Conservation (phyloP, 2,329 filamentous ascomycete genomes). For the Penicillium sp. region DNA sequence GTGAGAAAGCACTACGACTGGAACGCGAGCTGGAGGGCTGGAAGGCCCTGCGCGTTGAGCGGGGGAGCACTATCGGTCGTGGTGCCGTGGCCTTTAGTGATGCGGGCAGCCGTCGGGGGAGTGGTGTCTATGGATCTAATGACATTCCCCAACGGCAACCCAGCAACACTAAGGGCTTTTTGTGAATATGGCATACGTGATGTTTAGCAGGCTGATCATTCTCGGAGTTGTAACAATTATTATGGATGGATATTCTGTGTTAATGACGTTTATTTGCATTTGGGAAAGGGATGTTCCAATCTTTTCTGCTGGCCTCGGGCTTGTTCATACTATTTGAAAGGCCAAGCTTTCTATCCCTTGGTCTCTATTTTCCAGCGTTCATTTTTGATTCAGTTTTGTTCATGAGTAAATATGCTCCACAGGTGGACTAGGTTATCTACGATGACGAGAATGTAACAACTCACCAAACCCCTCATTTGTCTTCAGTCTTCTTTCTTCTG, state of each 20-base stretch:
- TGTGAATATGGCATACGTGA: slow-evolving; percentile 46
- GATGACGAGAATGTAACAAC: slow-evolving; percentile 7
- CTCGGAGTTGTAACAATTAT: slow-evolving; percentile 15
- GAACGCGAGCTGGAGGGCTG: slow-evolving; percentile 84
- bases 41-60: slow-evolving; percentile 69
- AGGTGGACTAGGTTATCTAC: slow-evolving; percentile 8
- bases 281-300: slow-evolving; percentile 9
- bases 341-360: slow-evolving; percentile 2
- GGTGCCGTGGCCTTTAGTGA: slow-evolving; percentile 38
- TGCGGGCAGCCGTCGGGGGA: slow-evolving; percentile 40
- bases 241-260: slow-evolving; percentile 7
- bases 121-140: slow-evolving; percentile 38
- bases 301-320: slow-evolving; percentile 7
- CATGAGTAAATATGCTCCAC: slow-evolving; percentile 11
- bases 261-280: slow-evolving; percentile 17
- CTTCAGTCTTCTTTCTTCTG: not conserved
- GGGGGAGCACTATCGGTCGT: slow-evolving; percentile 39
- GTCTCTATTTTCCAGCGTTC: slow-evolving; percentile 3
- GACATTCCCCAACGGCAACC: slow-evolving; percentile 65
- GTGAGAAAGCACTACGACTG: slow-evolving; percentile 74
- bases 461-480: not conserved
- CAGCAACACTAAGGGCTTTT: slow-evolving; percentile 75
- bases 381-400: not conserved
- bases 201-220: slow-evolving; percentile 18
- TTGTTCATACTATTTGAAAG: slow-evolving; percentile 19